Base-by-base conservation (phyloP, 139 green algal genomes). In the Zygnema circumcarinatum region DNA sequence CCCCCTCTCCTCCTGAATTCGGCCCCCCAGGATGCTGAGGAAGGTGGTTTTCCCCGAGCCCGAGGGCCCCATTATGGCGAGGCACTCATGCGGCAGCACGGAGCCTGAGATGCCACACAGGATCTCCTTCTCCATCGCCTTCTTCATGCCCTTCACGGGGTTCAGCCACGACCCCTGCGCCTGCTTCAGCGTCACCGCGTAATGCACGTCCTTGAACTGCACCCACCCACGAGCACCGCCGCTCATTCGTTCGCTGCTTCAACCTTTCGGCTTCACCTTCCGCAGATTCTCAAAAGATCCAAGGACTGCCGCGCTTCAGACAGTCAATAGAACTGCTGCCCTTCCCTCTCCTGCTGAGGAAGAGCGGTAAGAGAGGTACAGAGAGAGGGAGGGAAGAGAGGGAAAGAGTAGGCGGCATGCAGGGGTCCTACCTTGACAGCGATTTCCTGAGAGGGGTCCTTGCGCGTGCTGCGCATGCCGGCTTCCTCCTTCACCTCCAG, bases 1-100 rank as follows among this genome's bases (percentile, higher is more conserved):
- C 41, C 79, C 79, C 1, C n/a, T 38, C 54, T n/a, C 38, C 32
- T 80, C 7, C 3, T 52, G 39, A 52, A 52, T 42, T 21, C 81
- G 31, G 20, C 81, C 81, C 16, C 81, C 81, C 56, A 87, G 67
- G 22, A 87, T 56, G 81, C 79, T 87, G 25, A 87, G 67, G 40
- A 87, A 87, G 32, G 81, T 87, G 1, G 81, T 87, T 42, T 87
- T 87, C n/a, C 81, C 86, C 20, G 36, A 69, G n/a, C 86, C 86
- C 38, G 80, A 89, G 11, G 86, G 83, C 20, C 95, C 95, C 94
- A 96, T 95, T 79, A 98, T 88, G 0, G 95, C 96, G 0, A 92
- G 87, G 89, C 97, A 91, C 86, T 96, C 81, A 2, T 92, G 73
- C 0, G 95, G 90, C 1, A 40, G 38, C 11, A 89, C 88, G 29